Evolutionary conservation across 2,329 filamentous ascomycete genomes (phyloP), one percentile per base, ranked within the genome.

Genomic region (Hawksworthiomyces lignivorus): DNA sequence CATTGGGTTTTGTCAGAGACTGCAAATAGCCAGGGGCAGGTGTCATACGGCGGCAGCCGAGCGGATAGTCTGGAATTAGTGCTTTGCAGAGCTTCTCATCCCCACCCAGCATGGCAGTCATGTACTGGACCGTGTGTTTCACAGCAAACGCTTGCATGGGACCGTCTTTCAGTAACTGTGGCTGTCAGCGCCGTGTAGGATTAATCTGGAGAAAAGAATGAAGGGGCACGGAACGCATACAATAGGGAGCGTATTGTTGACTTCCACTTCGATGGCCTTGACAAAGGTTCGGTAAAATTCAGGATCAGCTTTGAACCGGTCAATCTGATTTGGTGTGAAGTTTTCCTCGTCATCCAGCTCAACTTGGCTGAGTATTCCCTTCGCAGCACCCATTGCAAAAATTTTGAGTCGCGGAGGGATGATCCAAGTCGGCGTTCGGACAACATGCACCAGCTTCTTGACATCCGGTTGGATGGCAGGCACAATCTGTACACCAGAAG

Each of bases 401-500:
- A 57, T 48, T 32, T 60, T 52, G 35, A 59, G 47, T 34, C 58
- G 52, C 7, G 62, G 59, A 5, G 62, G 62, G 7, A 57, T 47
- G 8, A 68, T 59, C 66, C 64, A 70, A 9, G 61, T 62, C 11
- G 64, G 65, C 14, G 62, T 62, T 21, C 65, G 59, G n/a, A 69
- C 52, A 31, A 63, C 55, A 39, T 64, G 59, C 43, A 58, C 56
- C 12, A 67, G 49, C 38, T 65, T 58, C 28, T 60, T 56, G 18
- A 47, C 61, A 18, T 56, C 56, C 50, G 61, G 60, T 37, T 68
- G 65, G n/a, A 77, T 65, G 22, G 66, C 62, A 1, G 72, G 68
- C 8, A 75, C 52, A 19, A 77, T 59, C 47, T 78, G 74, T 12
- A 77, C 63, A 1, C 70, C 73, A 1, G 70, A 73, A 15, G 72